Base-by-base conservation (phyloP, 2,329 filamentous ascomycete species). In the Tympanopsis confertula region DNA sequence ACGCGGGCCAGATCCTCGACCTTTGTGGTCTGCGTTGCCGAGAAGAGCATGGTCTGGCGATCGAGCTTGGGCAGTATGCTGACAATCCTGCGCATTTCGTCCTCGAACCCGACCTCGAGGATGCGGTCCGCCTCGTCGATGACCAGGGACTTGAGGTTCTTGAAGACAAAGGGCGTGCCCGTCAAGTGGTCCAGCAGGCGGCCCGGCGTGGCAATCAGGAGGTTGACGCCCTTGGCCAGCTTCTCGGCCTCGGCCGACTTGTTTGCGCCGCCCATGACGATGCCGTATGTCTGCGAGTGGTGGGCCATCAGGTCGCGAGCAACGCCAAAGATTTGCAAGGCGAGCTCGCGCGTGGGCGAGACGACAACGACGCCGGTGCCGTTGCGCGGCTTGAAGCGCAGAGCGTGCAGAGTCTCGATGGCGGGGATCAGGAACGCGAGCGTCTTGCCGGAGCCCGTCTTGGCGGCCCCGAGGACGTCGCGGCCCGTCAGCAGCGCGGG, bases 121-220 rank as follows among this genome's bases (percentile, higher is more conserved):
- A 98, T 95, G 35, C 91, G 81, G 57, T 98, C 91, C 14, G 91
- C 91, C 63, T 98, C 91, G 51, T 98, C 91, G 48, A 96, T 95
- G 47, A 98, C 76, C 26, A 98, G 69, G 1, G 86, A 84, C 59
- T 88, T 86, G 50, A 94, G 64, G 59, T 95, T 94, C 69, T 94
- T 94, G 72, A 86, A 94, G 1, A 82, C 65, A 32, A 42, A 37
- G 17, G 37, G 14, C 29, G 91, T 96, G 56, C 89, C 94, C 58
- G 91, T 85, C 32, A 98, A 68, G 55, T 98, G 89, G 63, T 98
- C 91, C 14, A 98, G 75, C 40, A 98, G 69, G 39, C 91, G 77
- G 15, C 91, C 91, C 2, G 91, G 89, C 0, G 91, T 98, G 4
- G 89, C 89, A 47, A 98, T 91, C 29, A 98, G 63, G 24, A 98